These are phyloP conservation scores for Penicillium sp. DNA, from an alignment of 2,329 filamentous ascomycete species.

Conservation along the genomic window DNA sequence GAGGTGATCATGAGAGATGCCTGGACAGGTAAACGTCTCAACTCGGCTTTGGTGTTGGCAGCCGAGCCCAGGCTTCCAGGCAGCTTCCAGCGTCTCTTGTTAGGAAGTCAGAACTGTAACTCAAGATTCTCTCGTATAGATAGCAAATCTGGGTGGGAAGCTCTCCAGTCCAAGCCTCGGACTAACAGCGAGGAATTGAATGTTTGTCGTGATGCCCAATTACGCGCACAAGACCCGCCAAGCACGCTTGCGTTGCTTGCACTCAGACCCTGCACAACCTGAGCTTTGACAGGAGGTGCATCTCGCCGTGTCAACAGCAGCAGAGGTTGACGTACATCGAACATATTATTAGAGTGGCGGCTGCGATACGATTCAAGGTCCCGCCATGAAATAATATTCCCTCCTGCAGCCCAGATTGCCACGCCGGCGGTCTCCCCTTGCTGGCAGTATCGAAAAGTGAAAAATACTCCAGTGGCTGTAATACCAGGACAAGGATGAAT, in stretches of 20 bases:
- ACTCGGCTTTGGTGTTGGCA: background rate
- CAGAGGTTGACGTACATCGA: background rate
- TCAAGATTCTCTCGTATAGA: background rate
- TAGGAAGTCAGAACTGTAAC: background rate
- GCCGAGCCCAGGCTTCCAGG: background rate
- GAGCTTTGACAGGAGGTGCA: background rate
- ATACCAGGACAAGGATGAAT: constrained; percentile 6
- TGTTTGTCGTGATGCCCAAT: no score
- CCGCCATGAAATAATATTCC: background rate
- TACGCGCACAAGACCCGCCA: constrained; percentile 6
- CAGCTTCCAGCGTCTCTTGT: background rate
- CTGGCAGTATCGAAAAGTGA: background rate
- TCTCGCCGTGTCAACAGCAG: background rate
- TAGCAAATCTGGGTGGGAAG: background rate
- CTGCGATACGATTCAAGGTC: background rate
- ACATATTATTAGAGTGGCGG: constrained; percentile 14
- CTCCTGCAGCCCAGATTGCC: constrained; percentile 6
- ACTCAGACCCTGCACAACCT: constrained; percentile 9
- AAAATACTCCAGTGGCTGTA: background rate
- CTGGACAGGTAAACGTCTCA: background rate
- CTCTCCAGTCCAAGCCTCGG: no score
- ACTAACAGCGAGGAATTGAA: no score
- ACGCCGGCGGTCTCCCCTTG: background rate
- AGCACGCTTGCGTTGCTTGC: constrained; percentile 13
- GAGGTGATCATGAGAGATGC: background rate